These are phyloP conservation scores for Caulochytrium protostelioides DNA, from an alignment of 371 early-diverging fungal species.

Conservation along the genomic window DNA sequence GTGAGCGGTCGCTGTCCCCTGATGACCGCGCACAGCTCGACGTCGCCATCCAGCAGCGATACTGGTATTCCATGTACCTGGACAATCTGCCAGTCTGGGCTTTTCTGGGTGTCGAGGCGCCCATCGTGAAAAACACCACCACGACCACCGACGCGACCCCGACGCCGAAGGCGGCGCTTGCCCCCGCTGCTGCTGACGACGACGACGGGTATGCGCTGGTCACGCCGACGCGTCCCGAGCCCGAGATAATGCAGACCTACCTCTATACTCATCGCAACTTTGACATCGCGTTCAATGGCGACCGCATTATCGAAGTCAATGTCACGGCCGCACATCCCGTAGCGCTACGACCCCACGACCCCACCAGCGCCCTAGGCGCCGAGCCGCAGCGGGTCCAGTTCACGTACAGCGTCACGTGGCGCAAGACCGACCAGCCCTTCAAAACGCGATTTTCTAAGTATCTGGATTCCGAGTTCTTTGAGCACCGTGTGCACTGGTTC, in stretches of 20 bases:
- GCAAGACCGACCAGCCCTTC: constrained; percentile 27
- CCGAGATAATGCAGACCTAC: constrained; percentile 7
- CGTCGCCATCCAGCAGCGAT: constrained; percentile 39
- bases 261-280: constrained; percentile 35
- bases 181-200: no score
- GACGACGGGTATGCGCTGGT: neutral
- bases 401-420: constrained; percentile 51
- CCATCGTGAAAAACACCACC: constrained; percentile 7
- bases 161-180: no score
- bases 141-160: no score
- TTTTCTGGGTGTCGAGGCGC: constrained; percentile 15
- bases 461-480: constrained; percentile 52
- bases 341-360: constrained; percentile 5
- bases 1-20: constrained; percentile 15
- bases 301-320: constrained; percentile 32
- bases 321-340: constrained; percentile 20
- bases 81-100: constrained; percentile 42
- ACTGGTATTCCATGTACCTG: constrained; percentile 51
- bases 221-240: constrained; percentile 1
- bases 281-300: constrained; percentile 26
- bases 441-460: constrained; percentile 40
- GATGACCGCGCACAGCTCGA: constrained; percentile 30
- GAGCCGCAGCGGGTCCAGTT: constrained; percentile 44
- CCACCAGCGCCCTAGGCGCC: constrained; percentile 15
- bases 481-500: constrained; percentile 71